Base-by-base conservation (phyloP, 805 yeast genomes). In the Starmera amethionina region DNA sequence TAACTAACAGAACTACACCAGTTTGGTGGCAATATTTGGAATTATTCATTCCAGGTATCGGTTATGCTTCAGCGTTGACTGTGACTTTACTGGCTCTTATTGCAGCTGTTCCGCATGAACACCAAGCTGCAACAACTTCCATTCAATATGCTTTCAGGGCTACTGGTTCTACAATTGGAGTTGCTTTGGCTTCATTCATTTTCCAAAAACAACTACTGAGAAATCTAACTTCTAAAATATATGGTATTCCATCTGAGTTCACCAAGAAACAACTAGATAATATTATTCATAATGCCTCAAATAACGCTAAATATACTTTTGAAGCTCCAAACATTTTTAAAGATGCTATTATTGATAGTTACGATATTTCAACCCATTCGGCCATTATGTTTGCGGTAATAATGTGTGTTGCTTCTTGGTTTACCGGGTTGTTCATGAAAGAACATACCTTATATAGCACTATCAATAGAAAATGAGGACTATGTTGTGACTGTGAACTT, bases 121-220 rank as follows among this genome's bases (percentile, higher is more conserved):
- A 69, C 52, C 95, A 86, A 59, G 95, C 96, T 1, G 72, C 87
- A 16, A 82, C 90, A 3, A 88, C 96, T 0, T 84, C 95, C 0
- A 83, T 89, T 42, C 95, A 86, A 54, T 88, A 89, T 57, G 88
- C 89, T 0, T 86, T 83, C 65, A 70, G 95, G 52, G 80, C 90
- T 9, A 79, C 88, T 1, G 95, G 95, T 0, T 81, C 90, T n/a
- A 82, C 93, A 0, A 60, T 85, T 37, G 95, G 95, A 32, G 88
- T 86, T 13, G 66, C 89, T 1, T 49, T 79, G 11, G 79, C 84
- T 0, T 71, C 82, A 16, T 79, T 87, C 4, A 64, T 81, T 25
- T 82, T 82, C 63, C 82, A 77, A 51, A 65, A 65, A 38, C 54
- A 65, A 9, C 63, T 81, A 40, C 46, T 48, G 10, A 29, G 42